Conservation (phyloP, 2,329 filamentous ascomycete species). For the Karstenula rhodostoma region DNA sequence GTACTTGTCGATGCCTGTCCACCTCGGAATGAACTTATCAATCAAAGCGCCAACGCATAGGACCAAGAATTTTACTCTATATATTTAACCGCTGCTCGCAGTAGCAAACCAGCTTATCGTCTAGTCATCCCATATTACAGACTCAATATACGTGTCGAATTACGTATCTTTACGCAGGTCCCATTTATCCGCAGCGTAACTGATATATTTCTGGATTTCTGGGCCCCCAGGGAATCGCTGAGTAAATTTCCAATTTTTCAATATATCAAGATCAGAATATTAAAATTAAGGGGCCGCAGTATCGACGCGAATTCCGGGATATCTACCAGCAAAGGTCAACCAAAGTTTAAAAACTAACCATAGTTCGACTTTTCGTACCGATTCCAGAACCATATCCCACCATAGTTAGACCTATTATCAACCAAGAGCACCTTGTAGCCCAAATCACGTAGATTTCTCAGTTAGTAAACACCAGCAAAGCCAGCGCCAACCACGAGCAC, state of each 20-base stretch:
- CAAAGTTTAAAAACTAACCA: background rate
- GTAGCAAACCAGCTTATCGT: constrained; percentile 45
- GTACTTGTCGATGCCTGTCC: constrained; percentile 44
- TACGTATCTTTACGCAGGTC: constrained; percentile 30
- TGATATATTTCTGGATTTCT: constrained; percentile 33
- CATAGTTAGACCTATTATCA: constrained; percentile 28
- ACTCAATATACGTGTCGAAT: constrained; percentile 55
- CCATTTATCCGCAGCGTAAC: constrained; percentile 28
- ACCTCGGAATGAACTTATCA: constrained; percentile 53
- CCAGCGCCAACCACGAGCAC: constrained; percentile 39
- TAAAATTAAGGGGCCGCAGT: constrained; percentile 31
- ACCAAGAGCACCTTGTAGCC: constrained; percentile 34
- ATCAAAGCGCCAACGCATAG: background rate
- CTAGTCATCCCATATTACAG: constrained; percentile 51
- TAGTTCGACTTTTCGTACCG: background rate
- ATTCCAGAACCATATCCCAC: constrained; percentile 41
- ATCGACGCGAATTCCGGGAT: constrained; percentile 41
- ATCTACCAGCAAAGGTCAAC: constrained; percentile 13
- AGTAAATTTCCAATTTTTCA: constrained; percentile 29
- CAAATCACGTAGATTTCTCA: constrained; percentile 34
- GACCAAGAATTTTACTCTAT: constrained; percentile 1
- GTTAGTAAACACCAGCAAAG: constrained; percentile 39
- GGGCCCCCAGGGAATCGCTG: constrained; percentile 30
- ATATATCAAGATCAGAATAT: constrained; percentile 30
- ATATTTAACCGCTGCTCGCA: background rate